Conservation (phyloP, 1,139 yeast genomes). For the Saccharomyces hybrid region DNA sequence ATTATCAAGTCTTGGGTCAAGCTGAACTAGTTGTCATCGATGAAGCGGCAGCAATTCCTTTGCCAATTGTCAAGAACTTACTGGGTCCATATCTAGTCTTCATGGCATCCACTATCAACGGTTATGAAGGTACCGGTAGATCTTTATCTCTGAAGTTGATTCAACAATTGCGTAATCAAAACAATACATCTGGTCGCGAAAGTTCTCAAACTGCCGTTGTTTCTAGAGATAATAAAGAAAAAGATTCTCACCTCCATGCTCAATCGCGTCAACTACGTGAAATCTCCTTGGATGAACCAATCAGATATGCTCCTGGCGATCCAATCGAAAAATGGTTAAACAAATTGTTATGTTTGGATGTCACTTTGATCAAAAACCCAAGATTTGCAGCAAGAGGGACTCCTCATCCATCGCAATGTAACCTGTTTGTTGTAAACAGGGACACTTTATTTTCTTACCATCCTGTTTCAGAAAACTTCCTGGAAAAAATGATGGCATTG, state of each 20-base stretch:
- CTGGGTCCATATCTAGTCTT: constrained; percentile 92
- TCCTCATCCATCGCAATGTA: constrained; percentile 92
- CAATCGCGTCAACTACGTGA: constrained; percentile 68
- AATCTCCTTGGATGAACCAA: constrained; percentile 84
- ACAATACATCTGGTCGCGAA: constrained; percentile 38
- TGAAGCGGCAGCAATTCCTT: constrained; percentile 98
- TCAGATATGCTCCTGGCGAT: constrained; percentile 95
- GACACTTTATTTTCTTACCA: constrained; percentile 94
- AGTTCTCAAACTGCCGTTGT: constrained; percentile 44
- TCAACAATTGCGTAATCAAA: constrained; percentile 79
- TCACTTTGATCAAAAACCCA: constrained; percentile 58
- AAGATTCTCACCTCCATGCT: constrained; percentile 21
- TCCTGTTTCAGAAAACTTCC: constrained; percentile 89
- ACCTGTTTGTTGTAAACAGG: constrained; percentile 78
- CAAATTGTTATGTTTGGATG: constrained; percentile 83
- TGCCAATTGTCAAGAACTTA: constrained; percentile 83
- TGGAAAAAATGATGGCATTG: constrained; percentile 94
- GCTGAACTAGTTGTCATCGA: constrained; percentile 94
- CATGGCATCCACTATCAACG: constrained; percentile 97
- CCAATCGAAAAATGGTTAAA: constrained; percentile 94
- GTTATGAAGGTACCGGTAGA: constrained; percentile 98
- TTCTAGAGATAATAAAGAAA: constrained; percentile 50
- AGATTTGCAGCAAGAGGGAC: constrained; percentile 71
- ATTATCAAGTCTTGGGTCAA: constrained; percentile 89
- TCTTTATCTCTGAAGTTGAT: constrained; percentile 87